Percentiles rank a stretch among this genome's conserved stretches.
Conservation (phyloP, 805 yeast species). For the Starmerella powellii region DNA sequence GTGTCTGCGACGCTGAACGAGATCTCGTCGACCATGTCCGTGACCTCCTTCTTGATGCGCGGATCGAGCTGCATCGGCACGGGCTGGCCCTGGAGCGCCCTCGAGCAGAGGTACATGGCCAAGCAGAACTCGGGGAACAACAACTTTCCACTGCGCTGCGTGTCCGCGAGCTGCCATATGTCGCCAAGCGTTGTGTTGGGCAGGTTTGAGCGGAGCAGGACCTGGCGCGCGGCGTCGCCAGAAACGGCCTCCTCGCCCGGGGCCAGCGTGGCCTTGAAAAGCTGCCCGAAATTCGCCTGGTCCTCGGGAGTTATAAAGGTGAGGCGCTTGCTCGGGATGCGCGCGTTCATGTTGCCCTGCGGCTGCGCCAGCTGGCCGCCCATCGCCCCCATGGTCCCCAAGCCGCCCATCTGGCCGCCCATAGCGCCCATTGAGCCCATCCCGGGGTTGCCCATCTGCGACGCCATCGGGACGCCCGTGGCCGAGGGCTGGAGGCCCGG, state of each 20-base stretch:
- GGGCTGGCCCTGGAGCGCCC: conserved; percentile 63
- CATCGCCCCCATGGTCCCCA: too few species aligned
- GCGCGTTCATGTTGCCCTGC: conserved; percentile 27
- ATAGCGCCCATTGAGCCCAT: too few species aligned
- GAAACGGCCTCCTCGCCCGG: conserved; percentile 46
- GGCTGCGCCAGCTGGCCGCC: conserved; percentile 28
- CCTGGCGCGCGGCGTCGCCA: conserved; percentile 58
- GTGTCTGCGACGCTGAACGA: conserved; percentile 60
- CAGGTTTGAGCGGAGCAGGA: conserved; percentile 68
- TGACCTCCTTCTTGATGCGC: conserved; percentile 68
- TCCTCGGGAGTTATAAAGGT: conserved; percentile 77
- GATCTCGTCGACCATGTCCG: conserved; percentile 80
- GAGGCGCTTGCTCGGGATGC: conserved; percentile 43
- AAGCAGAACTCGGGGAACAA: conserved; percentile 90
- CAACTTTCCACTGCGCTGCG: conserved; percentile 70
- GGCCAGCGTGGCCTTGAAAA: conserved; percentile 63
- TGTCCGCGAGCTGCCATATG: conserved; percentile 86
- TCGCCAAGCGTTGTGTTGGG: conserved; percentile 64
- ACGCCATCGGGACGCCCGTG: conserved; percentile 7
- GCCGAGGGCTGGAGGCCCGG: conserved; percentile 11
- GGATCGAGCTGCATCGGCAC: conserved; percentile 64
- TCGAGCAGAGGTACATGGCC: conserved; percentile 75
- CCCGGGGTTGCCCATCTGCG: too few species aligned
- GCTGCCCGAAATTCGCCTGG: conserved; percentile 73
- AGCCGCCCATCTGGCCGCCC: conserved; percentile 20